Base-by-base conservation (phyloP, 495 filamentous ascomycete genomes). In the Podospora pseudocomata region DNA sequence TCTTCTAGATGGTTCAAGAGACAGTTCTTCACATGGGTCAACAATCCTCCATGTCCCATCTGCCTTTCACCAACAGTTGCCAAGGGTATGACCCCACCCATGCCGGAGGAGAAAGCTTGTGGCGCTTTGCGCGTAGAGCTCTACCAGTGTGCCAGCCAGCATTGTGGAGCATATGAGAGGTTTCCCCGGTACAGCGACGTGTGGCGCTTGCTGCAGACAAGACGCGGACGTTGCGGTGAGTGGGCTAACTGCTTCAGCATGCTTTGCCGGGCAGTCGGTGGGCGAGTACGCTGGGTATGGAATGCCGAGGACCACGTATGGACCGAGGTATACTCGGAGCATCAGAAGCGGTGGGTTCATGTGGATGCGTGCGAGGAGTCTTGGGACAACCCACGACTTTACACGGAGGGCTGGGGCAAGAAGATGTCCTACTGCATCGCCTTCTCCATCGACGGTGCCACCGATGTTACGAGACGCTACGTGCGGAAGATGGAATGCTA, bases 211-310 rank as follows among this genome's bases (percentile, higher is more conserved):
- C 80, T 99, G 60, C 90, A 96, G 77, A 93, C 92, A 59, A 82
- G 91, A 66, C 87, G 90, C 68, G 95, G 95, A 28, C 88, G 95
- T 67, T 90, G 87, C 65, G 96, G 95, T 62, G 95, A 99, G 81
- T 99, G 96, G 94, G 94, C 91, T 64, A 97, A 97, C 78, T 97
- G 94, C 81, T 99, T 99, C 80, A 93, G 90, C 78, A 99, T 99
- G 95, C 85, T 99, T 23, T 98, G 95, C 80, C 87, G 95, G 57
- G 95, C 95, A 6, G 86, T 98, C 32, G 94, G 94, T 39, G 90
- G 88, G 49, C 87, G 96, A 58, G 95, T 97, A 19, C 87, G 95
- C 70, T 99, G 96, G 96, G 92, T 99, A 30, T 99, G 96, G 96
- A 97, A 97, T 70, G 88, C 90, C 34, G 95, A 99, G 79, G 96